A percentile compares a stretch with the other conserved stretches of the same genome.
Conservation (phyloP, 164 flowering plant genomes). For the Brasenia schreberi region DNA sequence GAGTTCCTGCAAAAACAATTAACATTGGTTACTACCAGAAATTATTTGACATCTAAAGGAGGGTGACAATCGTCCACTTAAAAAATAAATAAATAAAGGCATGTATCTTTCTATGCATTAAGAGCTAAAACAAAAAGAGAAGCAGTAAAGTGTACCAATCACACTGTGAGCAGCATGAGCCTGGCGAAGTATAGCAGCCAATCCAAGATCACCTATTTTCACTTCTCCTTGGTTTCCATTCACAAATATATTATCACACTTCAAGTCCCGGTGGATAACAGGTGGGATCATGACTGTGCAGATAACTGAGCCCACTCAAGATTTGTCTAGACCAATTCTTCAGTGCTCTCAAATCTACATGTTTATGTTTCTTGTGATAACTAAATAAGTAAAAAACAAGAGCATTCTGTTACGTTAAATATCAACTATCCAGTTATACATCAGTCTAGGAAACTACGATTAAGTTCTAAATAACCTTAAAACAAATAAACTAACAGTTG, state of each 20-base stretch:
- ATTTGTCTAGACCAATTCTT: conserved; percentile 98
- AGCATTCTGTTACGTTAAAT: neutral
- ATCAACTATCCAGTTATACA: too few species aligned
- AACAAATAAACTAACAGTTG: too few species aligned
- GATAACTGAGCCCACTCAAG: conserved; percentile 76
- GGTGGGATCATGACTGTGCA: conserved; percentile 91
- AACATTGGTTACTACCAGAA: neutral
- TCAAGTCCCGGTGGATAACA: conserved; percentile 84
- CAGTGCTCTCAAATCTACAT: conserved; percentile 78
- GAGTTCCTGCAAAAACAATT: conserved; percentile 47
- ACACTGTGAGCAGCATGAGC: conserved; percentile 89
- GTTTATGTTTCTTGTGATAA: conserved; percentile 85
- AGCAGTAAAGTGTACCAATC: conserved; percentile 37
- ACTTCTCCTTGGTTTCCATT: conserved; percentile 97
- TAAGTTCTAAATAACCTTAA: too few species aligned
- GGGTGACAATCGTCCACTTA: neutral
- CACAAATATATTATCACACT: conserved; percentile 89
- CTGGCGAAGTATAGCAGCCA: conserved; percentile 70
- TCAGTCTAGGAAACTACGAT: too few species aligned
- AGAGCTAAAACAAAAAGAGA: neutral
- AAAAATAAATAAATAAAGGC: neutral
- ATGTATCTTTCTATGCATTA: neutral
- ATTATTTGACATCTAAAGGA: neutral
- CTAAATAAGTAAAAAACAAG: conserved; percentile 18
- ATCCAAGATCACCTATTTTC: conserved; percentile 86